A percentile compares a stretch with the other conserved stretches of the same genome.
phyloP scores from a whole-genome alignment of 129 eudicot species.

The Flaveria robusta region DNA sequence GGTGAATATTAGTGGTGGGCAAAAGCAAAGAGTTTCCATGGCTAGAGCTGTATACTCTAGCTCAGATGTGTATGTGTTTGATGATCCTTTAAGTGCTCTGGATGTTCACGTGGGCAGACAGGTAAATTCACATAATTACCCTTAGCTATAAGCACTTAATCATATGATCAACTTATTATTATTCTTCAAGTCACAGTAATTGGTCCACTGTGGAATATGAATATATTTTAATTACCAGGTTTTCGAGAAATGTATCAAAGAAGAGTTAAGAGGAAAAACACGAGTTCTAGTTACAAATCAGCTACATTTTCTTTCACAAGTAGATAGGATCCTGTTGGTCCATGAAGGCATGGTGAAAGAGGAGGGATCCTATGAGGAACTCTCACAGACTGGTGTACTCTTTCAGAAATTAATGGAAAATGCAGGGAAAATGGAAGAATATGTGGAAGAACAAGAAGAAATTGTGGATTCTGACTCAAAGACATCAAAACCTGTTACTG shows the following conservation, averaged over 20 bases:
- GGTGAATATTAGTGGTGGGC: conserved; percentile 97
- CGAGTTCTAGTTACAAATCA: conserved; percentile 94
- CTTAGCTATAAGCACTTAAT: conserved; percentile 2
- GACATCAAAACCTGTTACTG: conserved; percentile 41
- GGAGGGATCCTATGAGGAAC: conserved; percentile 90
- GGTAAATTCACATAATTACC: conserved; percentile 39
- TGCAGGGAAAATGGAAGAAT: conserved; percentile 97
- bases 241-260: conserved; percentile 82
- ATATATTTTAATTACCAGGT: conserved; percentile 50
- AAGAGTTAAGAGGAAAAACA: conserved; percentile 77
- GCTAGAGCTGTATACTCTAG: conserved; percentile 94
- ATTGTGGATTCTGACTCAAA: conserved; percentile 37
- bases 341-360: conserved; percentile 90
- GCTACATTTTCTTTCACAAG: conserved; percentile 94
- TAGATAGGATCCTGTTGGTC: conserved; percentile 78
- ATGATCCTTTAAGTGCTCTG: conserved; percentile 96
- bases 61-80: conserved; percentile 88
- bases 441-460: conserved; percentile 57
- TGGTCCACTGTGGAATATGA: background rate
- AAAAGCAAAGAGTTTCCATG: conserved; percentile 97
- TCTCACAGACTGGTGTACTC: conserved; percentile 62
- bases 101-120: conserved; percentile 95
- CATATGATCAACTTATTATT: background rate
- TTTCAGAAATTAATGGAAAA: conserved; percentile 93
- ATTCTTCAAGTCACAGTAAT: background rate